These are phyloP conservation scores for Trypanosoma theileri DNA, from an alignment of 208 protist genomes.

Conservation along the genomic window DNA sequence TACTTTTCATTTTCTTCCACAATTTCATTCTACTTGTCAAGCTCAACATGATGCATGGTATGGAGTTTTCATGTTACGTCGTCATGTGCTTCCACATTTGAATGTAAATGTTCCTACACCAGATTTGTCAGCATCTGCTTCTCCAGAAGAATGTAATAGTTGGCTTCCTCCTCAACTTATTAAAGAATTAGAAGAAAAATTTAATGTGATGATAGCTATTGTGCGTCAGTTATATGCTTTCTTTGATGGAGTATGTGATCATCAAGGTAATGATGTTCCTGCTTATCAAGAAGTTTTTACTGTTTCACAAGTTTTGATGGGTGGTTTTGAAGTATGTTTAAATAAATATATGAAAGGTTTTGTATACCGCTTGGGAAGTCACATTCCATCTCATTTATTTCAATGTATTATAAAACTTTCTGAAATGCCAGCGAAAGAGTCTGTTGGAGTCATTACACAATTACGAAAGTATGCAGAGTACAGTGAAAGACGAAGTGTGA, in stretches of 20 bases:
- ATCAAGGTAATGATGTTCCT: constrained; percentile 96
- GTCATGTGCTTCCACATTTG: constrained; percentile 87
- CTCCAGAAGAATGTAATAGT: constrained; percentile 33
- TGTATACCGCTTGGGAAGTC: constrained; percentile 48
- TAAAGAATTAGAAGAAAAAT: constrained; percentile 93
- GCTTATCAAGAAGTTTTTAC: constrained; percentile 96
- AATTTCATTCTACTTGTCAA: constrained; percentile 58
- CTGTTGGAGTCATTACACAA: constrained; percentile 45
- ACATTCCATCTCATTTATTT: constrained; percentile 60
- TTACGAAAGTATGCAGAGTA: constrained; percentile 61
- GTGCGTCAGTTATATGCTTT: constrained; percentile 96
- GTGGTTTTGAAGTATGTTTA: constrained; percentile 89
- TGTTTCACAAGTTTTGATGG: constrained; percentile 93
- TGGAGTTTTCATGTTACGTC: constrained; percentile 86
- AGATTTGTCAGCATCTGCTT: constrained; percentile 59
- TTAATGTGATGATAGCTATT: constrained; percentile 94
- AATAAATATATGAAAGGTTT: constrained; percentile 62
- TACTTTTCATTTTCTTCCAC: constrained; percentile 78
- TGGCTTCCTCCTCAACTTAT: constrained; percentile 68
- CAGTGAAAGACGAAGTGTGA: constrained; percentile 35
- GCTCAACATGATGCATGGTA: constrained; percentile 91
- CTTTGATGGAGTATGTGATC: constrained; percentile 72
- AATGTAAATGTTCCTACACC: constrained; percentile 68
- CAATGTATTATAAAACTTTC: constrained; percentile 38
- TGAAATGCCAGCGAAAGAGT: constrained; percentile 26